Evolutionary conservation across 129 eudicot species (phyloP), one percentile per base, ranked within the genome.

Genomic region (Arctium minus): DNA sequence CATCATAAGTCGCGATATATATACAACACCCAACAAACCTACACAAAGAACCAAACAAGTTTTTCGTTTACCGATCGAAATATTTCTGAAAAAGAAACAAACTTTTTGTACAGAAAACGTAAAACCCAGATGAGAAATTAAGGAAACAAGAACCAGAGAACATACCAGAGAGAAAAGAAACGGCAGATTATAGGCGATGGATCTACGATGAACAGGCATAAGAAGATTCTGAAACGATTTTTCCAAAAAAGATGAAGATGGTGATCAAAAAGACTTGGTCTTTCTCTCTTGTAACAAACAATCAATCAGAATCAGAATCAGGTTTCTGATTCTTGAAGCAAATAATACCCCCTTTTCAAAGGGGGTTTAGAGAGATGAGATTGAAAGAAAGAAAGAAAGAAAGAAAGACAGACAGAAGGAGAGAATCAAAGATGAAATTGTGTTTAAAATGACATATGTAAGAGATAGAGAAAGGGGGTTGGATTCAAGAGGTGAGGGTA

Each of bases 391-490:
- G 32, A 46, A 32, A 36, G 38, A 36, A n/a, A n/a, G 53, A n/a
- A 18, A 10, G 70, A 70, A 32, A 6, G 32, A 46, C 32, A 2
- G 69, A 68, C 27, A 69, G 30, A 22, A 30, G 76, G 84, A 38
- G 84, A 81, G 84, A 81, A 81, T 73, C 74, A 81, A 62, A 73
- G 79, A 73, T 33, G 74, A 38, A 81, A 73, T 17, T 73, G 72
- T 53, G 74, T 38, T 12, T 73, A 42, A 60, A 74, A 72, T 73
- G 72, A 39, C 29, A 73, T 60, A 62, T 37, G 71, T 56, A 56
- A 38, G 60, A 81, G 72, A 72, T 8, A 69, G 46, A 44, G 27
- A 29, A 8, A 8, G 12, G 50, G 50, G 50, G 50, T 7, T 42
- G 11, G 50, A 42, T 8, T 6, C 2, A 8, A 42, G 12, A 2